These are phyloP conservation scores for Globisporangium nodosum DNA, from an alignment of 352 stramenopile species.

Conservation along the genomic window DNA sequence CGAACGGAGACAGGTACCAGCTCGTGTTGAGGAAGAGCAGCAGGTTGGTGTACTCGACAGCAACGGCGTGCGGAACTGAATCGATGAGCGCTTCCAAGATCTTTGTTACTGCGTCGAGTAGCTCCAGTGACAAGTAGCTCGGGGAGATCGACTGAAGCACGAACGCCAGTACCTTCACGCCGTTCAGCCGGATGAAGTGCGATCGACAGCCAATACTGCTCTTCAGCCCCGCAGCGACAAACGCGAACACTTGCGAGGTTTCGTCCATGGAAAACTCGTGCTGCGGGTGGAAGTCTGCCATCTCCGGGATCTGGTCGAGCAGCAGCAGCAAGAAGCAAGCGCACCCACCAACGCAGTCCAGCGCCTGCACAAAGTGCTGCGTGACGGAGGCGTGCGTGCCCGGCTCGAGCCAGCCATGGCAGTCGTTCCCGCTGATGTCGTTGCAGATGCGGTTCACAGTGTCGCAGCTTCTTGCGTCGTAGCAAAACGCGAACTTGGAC, in stretches of 20 bases:
- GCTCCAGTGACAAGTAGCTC: conserved; percentile 51
- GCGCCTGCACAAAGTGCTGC: conserved; percentile 52
- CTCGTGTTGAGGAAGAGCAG: conserved; percentile 76
- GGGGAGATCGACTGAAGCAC: conserved; percentile 71
- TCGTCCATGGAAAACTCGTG: conserved; percentile 63
- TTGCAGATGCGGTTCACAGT: conserved; percentile 44
- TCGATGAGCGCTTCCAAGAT: conserved; percentile 60
- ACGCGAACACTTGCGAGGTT: conserved; percentile 54
- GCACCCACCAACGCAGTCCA: conserved; percentile 66
- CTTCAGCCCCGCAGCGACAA: conserved; percentile 50
- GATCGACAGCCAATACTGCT: conserved; percentile 58
- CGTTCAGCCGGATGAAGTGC: conserved; percentile 64
- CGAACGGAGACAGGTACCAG: conserved; percentile 75
- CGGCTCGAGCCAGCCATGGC: conserved; percentile 60
- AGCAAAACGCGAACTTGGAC: conserved; percentile 77
- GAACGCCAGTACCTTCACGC: conserved; percentile 72
- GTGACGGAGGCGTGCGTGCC: conserved; percentile 61
- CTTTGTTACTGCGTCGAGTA: conserved; percentile 55
- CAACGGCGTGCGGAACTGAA: conserved; percentile 23
- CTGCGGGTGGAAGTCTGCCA: conserved; percentile 72
- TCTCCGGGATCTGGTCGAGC: conserved; percentile 71
- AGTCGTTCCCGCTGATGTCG: conserved; percentile 74
- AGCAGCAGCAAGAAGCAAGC: conserved; percentile 66
- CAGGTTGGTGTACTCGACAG: conserved; percentile 44
- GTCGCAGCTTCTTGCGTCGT: conserved; percentile 70